Percentiles rank a stretch among this genome's conserved stretches.
Conservation (phyloP, 306 rosid genomes). For the Lathyrus aphaca region DNA sequence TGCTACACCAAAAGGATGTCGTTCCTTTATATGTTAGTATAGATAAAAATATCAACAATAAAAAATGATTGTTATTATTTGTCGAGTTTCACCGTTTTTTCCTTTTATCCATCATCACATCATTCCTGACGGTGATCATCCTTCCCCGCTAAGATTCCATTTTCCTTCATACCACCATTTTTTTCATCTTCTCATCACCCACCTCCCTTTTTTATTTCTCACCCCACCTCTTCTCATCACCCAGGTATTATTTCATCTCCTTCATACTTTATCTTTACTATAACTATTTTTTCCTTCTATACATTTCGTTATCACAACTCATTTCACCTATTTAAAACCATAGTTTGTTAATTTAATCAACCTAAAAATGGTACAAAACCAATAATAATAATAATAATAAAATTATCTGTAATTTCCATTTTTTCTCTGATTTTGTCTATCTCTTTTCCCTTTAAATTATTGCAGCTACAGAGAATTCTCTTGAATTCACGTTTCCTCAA, state of each 20-base stretch:
- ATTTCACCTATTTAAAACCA: constrained; percentile 19
- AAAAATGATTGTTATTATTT: constrained; percentile 44
- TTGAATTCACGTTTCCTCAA: neutral
- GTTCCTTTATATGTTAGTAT: no score
- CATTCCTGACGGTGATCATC: constrained; percentile 24
- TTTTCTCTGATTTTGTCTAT: neutral
- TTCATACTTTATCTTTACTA: neutral
- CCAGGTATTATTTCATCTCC: constrained; percentile 38
- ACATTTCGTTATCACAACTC: neutral
- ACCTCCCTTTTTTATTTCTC: neutral
- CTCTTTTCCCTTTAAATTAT: neutral
- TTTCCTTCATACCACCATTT: neutral
- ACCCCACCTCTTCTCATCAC: constrained; percentile 18
- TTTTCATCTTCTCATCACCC: neutral
- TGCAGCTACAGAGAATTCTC: constrained; percentile 6
- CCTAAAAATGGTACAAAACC: neutral
- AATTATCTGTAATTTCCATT: constrained; percentile 26
- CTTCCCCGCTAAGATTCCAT: constrained; percentile 58
- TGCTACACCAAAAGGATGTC: no score
- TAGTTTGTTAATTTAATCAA: constrained; percentile 35
- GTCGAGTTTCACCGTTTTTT: constrained; percentile 64
- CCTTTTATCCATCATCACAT: constrained; percentile 35
- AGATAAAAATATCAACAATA: neutral
- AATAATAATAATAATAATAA: constrained; percentile 1
- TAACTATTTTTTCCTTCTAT: neutral